Conservation (phyloP, 1,139 yeast genomes). For the Meyerozyma sp. region DNA sequence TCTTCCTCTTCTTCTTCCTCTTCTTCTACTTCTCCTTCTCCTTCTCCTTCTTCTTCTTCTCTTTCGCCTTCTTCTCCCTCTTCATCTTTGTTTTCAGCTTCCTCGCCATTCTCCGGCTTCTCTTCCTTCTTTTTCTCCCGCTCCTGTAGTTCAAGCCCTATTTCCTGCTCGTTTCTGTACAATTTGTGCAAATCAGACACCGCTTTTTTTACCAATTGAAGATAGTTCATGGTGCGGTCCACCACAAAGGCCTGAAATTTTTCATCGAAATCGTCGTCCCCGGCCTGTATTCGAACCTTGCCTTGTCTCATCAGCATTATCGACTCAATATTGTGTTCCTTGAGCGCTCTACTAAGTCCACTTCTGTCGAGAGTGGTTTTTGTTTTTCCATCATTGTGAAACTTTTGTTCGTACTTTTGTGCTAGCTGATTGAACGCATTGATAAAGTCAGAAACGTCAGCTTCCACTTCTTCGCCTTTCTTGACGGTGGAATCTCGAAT, state of each 20-base stretch:
- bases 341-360: slow-evolving; percentile 8
- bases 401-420: slow-evolving; percentile 12
- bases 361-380: slow-evolving; percentile 6
- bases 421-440: slow-evolving; percentile 14
- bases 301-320: slow-evolving; percentile 16
- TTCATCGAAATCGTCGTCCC: slow-evolving; percentile 11
- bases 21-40: not conserved
- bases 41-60: too few species aligned
- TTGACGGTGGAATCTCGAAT: slow-evolving; percentile 12
- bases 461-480: slow-evolving; percentile 10
- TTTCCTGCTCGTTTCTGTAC: not conserved
- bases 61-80: not conserved
- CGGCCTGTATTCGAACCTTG: slow-evolving; percentile 13
- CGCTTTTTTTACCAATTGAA: slow-evolving; percentile 19
- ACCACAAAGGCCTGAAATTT: slow-evolving; percentile 22
- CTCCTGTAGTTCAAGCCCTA: not conserved
- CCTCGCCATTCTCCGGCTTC: not conserved
- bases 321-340: slow-evolving; percentile 11
- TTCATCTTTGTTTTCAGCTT: not conserved
- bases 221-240: slow-evolving; percentile 20
- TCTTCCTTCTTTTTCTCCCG: not conserved
- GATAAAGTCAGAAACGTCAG: slow-evolving; percentile 15
- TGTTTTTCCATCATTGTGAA: slow-evolving; percentile 4
- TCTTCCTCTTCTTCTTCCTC: not conserved
- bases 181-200: slow-evolving; percentile 19